Percentiles rank a stretch among this genome's conserved stretches.
Evolutionary conservation across 169 alveolate genomes (phyloP).

Genomic region (Plasmodium coatneyi): DNA sequence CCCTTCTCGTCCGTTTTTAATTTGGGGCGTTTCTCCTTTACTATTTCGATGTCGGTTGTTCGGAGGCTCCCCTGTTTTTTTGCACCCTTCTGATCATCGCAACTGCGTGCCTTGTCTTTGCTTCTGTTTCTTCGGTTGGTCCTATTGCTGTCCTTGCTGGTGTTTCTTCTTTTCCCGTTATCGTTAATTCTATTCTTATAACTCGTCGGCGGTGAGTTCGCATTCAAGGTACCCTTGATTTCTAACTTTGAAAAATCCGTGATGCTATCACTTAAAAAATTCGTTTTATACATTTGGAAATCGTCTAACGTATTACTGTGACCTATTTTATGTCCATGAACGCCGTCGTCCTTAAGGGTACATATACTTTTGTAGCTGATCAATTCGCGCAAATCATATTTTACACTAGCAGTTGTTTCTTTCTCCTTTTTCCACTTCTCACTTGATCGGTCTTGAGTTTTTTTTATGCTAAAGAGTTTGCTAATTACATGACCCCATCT

Average conservation of each 20-base stretch:
- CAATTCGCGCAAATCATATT: not conserved
- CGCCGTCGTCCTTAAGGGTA: not conserved
- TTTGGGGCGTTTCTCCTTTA: not conserved
- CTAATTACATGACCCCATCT: not conserved
- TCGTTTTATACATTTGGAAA: not conserved
- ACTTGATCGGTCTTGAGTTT: conserved; percentile 8
- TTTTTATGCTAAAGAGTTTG: not conserved
- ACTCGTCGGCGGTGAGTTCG: not conserved
- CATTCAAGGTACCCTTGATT: not conserved
- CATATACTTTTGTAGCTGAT: conserved; percentile 2
- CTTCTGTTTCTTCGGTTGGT: not conserved
- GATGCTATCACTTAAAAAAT: not conserved
- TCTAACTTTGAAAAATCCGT: not conserved
- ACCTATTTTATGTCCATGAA: not conserved
- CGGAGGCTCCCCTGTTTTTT: not conserved
- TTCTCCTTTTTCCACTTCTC: not conserved
- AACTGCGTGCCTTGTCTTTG: not conserved
- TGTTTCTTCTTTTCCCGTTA: not conserved
- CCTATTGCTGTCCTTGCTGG: not conserved
- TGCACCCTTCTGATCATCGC: not conserved
- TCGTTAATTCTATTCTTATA: not conserved
- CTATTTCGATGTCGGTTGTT: not conserved
- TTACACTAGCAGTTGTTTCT: not conserved
- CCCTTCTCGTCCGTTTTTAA: not conserved
- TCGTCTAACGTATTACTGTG: not conserved